A percentile compares a stretch with the other conserved stretches of the same genome.
Evolutionary conservation across 176 grass and related monocot species (phyloP).

Genomic region (Thinopyrum elongatum): DNA sequence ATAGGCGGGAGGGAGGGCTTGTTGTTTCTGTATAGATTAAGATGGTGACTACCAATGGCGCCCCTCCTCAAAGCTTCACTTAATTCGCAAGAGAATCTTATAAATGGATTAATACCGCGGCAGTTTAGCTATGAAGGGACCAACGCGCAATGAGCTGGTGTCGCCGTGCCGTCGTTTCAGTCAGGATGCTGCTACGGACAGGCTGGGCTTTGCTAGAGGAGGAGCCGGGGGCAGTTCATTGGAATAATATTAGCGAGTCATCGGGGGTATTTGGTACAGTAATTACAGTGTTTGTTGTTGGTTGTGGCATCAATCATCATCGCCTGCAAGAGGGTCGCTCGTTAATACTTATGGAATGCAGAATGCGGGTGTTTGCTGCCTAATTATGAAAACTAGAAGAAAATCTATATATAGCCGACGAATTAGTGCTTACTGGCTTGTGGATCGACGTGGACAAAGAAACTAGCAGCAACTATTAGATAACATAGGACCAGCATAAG

Average conservation of each 20-base stretch:
- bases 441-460: slow-evolving; percentile 85
- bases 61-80: not conserved
- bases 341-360: not conserved
- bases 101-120: not conserved
- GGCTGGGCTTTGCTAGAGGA: slow-evolving; percentile 9
- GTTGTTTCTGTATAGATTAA: slow-evolving; percentile 33
- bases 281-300: slow-evolving; percentile 29
- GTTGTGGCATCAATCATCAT: slow-evolving; percentile 25
- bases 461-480: slow-evolving; percentile 85
- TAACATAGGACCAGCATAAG: slow-evolving; percentile 85
- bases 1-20: slow-evolving; percentile 17
- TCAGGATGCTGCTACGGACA: not conserved
- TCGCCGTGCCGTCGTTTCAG: not conserved
- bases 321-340: slow-evolving; percentile 28
- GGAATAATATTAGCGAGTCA: not conserved
- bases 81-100: not conserved
- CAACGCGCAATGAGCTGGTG: too few species aligned
- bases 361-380: too few species aligned
- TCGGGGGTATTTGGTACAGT: slow-evolving; percentile 37
- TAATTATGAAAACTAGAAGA: not conserved
- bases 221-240: not conserved
- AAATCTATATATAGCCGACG: not conserved
- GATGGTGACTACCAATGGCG: not conserved
- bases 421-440: slow-evolving; percentile 42
- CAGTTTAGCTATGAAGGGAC: not conserved